Conservation (phyloP, 768 basidiomycete genomes). For the Pleurotus ostreatus region DNA sequence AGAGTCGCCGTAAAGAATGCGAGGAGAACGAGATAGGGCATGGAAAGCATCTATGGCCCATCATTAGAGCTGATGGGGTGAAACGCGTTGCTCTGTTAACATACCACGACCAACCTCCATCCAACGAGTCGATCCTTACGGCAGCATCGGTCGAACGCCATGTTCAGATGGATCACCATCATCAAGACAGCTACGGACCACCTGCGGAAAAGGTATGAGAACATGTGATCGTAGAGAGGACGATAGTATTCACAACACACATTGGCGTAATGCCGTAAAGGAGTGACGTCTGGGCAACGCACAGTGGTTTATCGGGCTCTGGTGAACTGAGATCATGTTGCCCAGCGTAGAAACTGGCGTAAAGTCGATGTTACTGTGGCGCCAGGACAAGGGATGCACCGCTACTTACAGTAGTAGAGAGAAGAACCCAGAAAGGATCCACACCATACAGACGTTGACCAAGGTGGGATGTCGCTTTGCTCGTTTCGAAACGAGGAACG, state of each 20-base stretch:
- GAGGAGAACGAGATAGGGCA: constrained; percentile 28
- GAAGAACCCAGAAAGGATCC: constrained; percentile 42
- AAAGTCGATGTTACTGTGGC: not conserved
- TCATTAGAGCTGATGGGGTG: not conserved
- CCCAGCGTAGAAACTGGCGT: constrained; percentile 34
- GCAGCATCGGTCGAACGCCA: constrained; percentile 16
- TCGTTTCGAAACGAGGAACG: constrained; percentile 36
- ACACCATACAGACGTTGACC: constrained; percentile 43
- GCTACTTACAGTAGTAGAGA: constrained; percentile 37
- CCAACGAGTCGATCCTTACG: constrained; percentile 10
- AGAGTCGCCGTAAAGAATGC: constrained; percentile 27
- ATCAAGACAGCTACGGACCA: constrained; percentile 34
- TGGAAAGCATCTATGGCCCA: constrained; percentile 25
- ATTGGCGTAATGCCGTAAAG: constrained; percentile 37
- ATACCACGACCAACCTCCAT: constrained; percentile 21
- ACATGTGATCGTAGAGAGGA: not conserved
- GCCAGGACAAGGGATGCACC: not conserved
- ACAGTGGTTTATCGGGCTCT: constrained; percentile 33
- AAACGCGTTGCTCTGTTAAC: not conserved
- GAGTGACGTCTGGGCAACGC: constrained; percentile 40
- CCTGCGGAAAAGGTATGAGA: constrained; percentile 14
- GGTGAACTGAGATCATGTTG: constrained; percentile 21
- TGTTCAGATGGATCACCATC: constrained; percentile 27
- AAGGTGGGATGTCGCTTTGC: constrained; percentile 37
- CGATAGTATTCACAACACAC: constrained; percentile 16